A percentile compares a stretch with the other conserved stretches of the same genome.
Conservation (phyloP, 139 green algal species). For the Mesotaenium endlicherianum region DNA sequence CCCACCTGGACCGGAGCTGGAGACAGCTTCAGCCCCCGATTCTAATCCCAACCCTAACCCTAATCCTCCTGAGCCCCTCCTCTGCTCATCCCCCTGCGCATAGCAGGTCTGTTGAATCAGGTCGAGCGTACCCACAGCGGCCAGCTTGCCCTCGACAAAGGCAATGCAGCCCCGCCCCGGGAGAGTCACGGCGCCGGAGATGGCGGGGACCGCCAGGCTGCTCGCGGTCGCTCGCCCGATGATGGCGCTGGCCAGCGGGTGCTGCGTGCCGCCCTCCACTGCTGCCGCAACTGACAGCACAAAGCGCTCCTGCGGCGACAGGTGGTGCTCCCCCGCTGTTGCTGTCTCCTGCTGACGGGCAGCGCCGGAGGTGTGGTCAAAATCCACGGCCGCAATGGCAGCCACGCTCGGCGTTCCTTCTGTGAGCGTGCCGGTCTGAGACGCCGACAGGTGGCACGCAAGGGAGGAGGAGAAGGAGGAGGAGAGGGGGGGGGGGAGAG, state of each 20-base stretch:
- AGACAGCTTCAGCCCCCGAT: no score
- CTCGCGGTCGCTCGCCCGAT: constrained; percentile 51
- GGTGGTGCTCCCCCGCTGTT: constrained; percentile 27
- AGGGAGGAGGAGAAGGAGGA: not conserved
- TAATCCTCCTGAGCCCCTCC: no score
- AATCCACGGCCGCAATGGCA: not conserved
- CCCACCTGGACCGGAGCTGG: no score
- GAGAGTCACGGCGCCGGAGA: constrained; percentile 55
- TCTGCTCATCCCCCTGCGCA: constrained; percentile 15
- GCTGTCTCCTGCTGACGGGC: not conserved
- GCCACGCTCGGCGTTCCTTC: constrained; percentile 55
- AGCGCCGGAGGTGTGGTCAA: not conserved
- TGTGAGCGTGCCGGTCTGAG: constrained; percentile 59
- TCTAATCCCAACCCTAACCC: no score
- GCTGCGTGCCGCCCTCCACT: constrained; percentile 71
- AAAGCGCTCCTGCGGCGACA: not conserved
- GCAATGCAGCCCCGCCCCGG: constrained; percentile 65
- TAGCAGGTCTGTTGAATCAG: constrained; percentile 64
- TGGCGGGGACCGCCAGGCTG: not conserved
- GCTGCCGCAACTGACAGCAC: constrained; percentile 71
- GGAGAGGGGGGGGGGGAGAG: not conserved
- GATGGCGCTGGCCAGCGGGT: constrained; percentile 82
- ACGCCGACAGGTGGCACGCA: not conserved
- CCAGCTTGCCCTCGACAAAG: constrained; percentile 55
- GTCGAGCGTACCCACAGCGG: constrained; percentile 65